These are phyloP conservation scores for Gentiana straminea DNA, from an alignment of 257 asterid genomes.

Conservation along the genomic window DNA sequence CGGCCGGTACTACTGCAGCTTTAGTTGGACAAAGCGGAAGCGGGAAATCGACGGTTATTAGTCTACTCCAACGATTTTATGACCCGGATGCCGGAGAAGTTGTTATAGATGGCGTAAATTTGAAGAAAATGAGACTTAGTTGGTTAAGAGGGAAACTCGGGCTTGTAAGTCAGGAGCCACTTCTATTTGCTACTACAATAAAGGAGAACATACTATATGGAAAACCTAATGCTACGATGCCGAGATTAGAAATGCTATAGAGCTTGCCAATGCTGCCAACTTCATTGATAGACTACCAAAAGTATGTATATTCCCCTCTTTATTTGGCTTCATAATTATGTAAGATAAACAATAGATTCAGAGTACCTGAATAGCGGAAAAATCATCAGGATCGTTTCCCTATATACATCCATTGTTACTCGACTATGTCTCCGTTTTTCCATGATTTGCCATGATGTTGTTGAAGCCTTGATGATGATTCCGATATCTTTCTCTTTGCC, in stretches of 20 bases:
- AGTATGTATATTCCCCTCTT: slow-evolving; percentile 10
- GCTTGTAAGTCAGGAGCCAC: slow-evolving; percentile 28
- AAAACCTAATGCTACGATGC: slow-evolving; percentile 17
- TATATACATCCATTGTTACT: too few species aligned
- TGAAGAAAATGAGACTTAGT: slow-evolving; percentile 16
- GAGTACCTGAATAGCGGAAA: neutral
- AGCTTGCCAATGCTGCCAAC: slow-evolving; percentile 17
- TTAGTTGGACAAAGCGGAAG: slow-evolving; percentile 27
- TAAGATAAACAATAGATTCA: neutral
- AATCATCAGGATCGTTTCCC: neutral
- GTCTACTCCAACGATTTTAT: slow-evolving; percentile 22
- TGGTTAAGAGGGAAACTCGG: slow-evolving; percentile 27
- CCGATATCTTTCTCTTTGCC: too few species aligned
- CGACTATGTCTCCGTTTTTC: neutral
- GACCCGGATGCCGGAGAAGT: slow-evolving; percentile 25
- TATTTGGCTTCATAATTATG: neutral
- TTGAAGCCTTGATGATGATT: too few species aligned
- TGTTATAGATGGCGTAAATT: slow-evolving; percentile 20
- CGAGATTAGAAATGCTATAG: slow-evolving; percentile 15
- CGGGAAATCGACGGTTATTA: slow-evolving; percentile 25
- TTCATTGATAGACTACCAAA: slow-evolving; percentile 19
- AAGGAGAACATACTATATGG: slow-evolving; percentile 23
- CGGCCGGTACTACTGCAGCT: slow-evolving; percentile 18
- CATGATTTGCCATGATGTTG: too few species aligned
- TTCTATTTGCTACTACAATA: slow-evolving; percentile 20